Conservation (phyloP, 768 basidiomycete species). For the Tulasnella sp. region DNA sequence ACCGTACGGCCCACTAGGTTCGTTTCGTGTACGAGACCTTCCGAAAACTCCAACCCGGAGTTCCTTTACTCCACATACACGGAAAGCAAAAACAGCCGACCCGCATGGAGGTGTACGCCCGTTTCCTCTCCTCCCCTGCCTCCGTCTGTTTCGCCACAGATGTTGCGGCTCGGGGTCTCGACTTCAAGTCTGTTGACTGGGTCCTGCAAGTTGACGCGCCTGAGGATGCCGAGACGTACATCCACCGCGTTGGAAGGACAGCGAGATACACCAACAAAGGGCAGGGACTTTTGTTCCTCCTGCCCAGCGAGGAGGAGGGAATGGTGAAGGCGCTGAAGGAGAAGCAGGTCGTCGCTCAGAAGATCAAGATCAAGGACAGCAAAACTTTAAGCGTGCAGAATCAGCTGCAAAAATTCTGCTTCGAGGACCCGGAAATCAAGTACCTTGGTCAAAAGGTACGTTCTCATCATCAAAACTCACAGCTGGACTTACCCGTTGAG, state of each 20-base stretch:
- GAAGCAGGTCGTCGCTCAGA: slow-evolving; percentile 59
- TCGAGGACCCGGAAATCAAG: slow-evolving; percentile 94
- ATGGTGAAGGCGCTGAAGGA: slow-evolving; percentile 61
- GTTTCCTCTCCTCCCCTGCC: slow-evolving; percentile 70
- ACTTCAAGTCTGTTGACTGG: slow-evolving; percentile 96
- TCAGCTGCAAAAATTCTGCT: slow-evolving; percentile 84
- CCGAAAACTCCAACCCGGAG: slow-evolving; percentile 88
- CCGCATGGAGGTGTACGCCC: slow-evolving; percentile 68
- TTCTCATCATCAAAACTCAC: slow-evolving; percentile 11
- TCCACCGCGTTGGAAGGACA: slow-evolving; percentile 92
- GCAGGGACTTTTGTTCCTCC: slow-evolving; percentile 66
- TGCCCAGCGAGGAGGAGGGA: slow-evolving; percentile 89
- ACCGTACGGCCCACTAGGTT: slow-evolving; percentile 28
- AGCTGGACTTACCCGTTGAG: too few species aligned
- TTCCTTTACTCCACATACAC: slow-evolving; percentile 85
- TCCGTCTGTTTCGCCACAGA: slow-evolving; percentile 91
- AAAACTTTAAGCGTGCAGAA: slow-evolving; percentile 78
- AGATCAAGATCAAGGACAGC: slow-evolving; percentile 80
- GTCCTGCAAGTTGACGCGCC: slow-evolving; percentile 93
- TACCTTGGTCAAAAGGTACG: slow-evolving; percentile 86
- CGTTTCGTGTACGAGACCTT: slow-evolving; percentile 95
- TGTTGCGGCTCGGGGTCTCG: slow-evolving; percentile 88
- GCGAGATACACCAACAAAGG: slow-evolving; percentile 89
- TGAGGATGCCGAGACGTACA: slow-evolving; percentile 95
- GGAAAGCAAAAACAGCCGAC: slow-evolving; percentile 96